Evolutionary conservation across 1,284 basidiomycete genomes (phyloP).

Genomic region (Rhizoctonia solani): DNA sequence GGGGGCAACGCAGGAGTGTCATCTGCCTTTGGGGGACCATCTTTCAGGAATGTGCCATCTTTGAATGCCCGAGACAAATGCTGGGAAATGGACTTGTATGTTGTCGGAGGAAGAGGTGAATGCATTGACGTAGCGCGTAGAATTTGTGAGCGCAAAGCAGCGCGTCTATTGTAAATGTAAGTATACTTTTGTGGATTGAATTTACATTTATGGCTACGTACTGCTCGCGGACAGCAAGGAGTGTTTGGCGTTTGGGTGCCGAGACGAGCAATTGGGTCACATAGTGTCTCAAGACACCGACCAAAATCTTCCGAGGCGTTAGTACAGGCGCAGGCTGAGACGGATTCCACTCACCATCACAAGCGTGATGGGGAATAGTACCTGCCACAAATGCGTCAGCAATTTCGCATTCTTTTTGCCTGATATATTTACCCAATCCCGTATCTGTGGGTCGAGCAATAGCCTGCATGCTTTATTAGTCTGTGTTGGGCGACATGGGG

Average conservation of each 20-base stretch:
- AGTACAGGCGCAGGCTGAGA: not conserved
- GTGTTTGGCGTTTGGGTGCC: constrained; percentile 78
- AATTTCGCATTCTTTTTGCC: not conserved
- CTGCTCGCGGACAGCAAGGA: constrained; percentile 90
- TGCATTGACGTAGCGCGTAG: constrained; percentile 78
- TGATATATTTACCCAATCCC: constrained; percentile 67
- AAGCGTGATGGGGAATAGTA: constrained; percentile 94
- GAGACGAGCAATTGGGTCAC: constrained; percentile 86
- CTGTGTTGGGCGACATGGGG: not conserved
- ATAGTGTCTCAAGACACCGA: constrained; percentile 93
- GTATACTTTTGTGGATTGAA: constrained; percentile 22
- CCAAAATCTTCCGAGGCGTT: constrained; percentile 72
- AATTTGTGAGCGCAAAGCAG: constrained; percentile 79
- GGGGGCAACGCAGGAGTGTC: constrained; percentile 58
- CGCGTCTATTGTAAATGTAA: constrained; percentile 63
- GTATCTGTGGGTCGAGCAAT: constrained; percentile 91
- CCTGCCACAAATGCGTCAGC: constrained; percentile 42
- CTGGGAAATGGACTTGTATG: constrained; percentile 76
- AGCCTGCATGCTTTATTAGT: constrained; percentile 50
- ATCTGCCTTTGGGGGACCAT: constrained; percentile 63
- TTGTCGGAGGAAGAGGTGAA: constrained; percentile 76
- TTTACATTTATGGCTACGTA: constrained; percentile 63
- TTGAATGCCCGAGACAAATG: constrained; percentile 72
- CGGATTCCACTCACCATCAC: constrained; percentile 75
- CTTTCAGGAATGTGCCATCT: constrained; percentile 82